phyloP scores from a whole-genome alignment of 108 stramenopile species.

The Fragilariopsis cylindrus region DNA sequence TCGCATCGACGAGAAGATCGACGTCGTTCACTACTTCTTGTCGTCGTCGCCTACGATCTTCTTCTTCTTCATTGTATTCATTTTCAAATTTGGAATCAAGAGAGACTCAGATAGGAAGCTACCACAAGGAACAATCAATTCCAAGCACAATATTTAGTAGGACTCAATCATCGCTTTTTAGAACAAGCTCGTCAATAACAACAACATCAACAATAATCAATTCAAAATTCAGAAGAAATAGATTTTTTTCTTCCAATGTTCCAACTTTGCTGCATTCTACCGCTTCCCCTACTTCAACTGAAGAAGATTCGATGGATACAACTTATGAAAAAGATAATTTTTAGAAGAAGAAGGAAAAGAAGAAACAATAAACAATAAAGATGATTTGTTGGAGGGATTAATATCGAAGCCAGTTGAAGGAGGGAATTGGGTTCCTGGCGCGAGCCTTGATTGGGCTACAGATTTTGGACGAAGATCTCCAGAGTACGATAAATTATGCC shows the following conservation, averaged over 20 bases:
- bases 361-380: not conserved
- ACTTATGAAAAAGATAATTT: not conserved
- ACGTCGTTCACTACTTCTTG: not conserved
- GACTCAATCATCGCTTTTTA: not conserved
- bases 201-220: not conserved
- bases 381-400: constrained; percentile 26
- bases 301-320: not conserved
- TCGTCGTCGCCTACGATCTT: constrained; percentile 4
- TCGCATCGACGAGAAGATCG: not conserved
- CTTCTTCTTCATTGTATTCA: not conserved
- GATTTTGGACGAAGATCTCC: constrained; percentile 67
- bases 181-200: not conserved
- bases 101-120: not conserved
- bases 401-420: constrained; percentile 41
- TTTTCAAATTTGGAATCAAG: not conserved
- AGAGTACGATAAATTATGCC: constrained; percentile 35
- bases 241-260: not conserved
- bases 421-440: constrained; percentile 65
- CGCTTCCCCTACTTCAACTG: not conserved
- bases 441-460: constrained; percentile 64
- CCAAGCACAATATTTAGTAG: not conserved
- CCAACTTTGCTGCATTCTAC: constrained; percentile 2
- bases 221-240: not conserved
- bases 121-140: not conserved
- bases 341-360: not conserved